Conservation (phyloP, 306 rosid species). For the Sesbania bispinosa region DNA sequence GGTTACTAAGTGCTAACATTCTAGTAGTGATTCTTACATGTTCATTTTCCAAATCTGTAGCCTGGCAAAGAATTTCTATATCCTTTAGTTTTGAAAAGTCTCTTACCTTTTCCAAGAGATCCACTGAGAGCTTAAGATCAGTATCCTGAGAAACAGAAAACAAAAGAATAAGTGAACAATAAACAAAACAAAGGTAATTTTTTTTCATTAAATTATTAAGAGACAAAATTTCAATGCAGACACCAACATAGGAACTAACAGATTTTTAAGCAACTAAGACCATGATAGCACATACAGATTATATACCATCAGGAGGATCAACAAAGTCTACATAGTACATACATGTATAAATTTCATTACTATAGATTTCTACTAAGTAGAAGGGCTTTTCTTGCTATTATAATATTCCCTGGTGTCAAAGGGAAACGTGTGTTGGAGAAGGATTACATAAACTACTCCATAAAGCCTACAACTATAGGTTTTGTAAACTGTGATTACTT, state of each 20-base stretch:
- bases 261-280: background rate
- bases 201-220: background rate
- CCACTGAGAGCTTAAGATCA: constrained; percentile 83
- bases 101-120: constrained; percentile 89
- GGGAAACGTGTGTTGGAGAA: background rate
- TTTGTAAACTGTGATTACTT: background rate
- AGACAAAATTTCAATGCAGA: background rate
- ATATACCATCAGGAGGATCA: background rate
- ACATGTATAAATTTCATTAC: background rate
- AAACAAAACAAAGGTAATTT: background rate
- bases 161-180: constrained; percentile 11
- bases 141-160: constrained; percentile 53
- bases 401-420: constrained; percentile 10
- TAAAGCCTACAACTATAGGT: no score
- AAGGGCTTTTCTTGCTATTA: background rate
- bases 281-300: background rate
- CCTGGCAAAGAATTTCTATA: constrained; percentile 87
- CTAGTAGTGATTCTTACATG: constrained; percentile 87
- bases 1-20: no score
- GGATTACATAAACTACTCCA: background rate
- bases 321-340: background rate
- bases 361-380: background rate
- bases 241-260: background rate
- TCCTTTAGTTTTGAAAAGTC: constrained; percentile 94
- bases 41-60: constrained; percentile 63